Base-by-base conservation (phyloP, 2,329 filamentous ascomycete genomes). In the Calonectria pseudoreteaudii region DNA sequence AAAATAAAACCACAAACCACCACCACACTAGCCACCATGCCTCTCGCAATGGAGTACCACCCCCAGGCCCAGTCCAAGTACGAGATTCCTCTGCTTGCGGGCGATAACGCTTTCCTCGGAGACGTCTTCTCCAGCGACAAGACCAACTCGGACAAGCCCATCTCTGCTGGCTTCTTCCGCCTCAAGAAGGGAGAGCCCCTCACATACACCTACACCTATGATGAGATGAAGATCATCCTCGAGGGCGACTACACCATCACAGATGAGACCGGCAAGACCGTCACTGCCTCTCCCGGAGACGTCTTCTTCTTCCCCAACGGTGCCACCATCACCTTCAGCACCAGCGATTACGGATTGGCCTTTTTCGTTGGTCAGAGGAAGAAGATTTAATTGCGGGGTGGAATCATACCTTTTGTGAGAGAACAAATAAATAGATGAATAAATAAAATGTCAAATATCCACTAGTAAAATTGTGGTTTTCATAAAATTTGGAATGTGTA, bases 201-300 rank as follows among this genome's bases (percentile, higher is more conserved):
- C 23, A 90, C 91, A 11, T 94, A 94, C 85, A 90, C 88, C 38
- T 94, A 94, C 84, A 91, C 87, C 50, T 94, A 94, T 83, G 90
- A 94, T 80, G 93, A 94, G 86, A 93, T 93, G 90, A 94, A 94
- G 86, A 93, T 94, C 81, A 92, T 94, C 76, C 84, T 94, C 13
- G 92, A 94, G 78, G 93, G 92, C 18, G 87, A 90, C 77, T 93
- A 92, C 80, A 89, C 91, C 74, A 93, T 94, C 79, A 86, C 86
- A 36, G 92, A 94, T 76, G 89, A 90, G 81, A 90, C 90, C 2
- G 92, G 92, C 47, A 85, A 88, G 76, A 89, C 88, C 76, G 91
- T 92, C 30, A 87, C 88, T 66, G 92, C 90, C 11, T 86, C 85
- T 38, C 86, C 89, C 10, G 93, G 93, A 0, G 93, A 94, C 82